These are phyloP conservation scores for Talaromyces sp. DNA, from an alignment of 2,329 filamentous ascomycete species.

Conservation along the genomic window DNA sequence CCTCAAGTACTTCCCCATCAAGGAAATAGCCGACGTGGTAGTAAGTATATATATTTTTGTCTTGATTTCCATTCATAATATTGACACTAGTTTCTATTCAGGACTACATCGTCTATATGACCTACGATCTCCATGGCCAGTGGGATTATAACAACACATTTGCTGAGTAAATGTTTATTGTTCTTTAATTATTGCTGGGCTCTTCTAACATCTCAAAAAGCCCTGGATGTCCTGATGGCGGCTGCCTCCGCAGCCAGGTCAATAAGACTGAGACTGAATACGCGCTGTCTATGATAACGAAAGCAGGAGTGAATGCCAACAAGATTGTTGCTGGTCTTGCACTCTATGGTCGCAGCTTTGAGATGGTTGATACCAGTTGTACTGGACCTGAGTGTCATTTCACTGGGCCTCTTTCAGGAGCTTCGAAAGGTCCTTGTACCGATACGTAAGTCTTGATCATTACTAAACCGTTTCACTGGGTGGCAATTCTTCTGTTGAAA, in stretches of 20 bases:
- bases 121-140: constrained; percentile 32
- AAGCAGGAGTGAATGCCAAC: constrained; percentile 27
- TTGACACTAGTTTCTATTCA: background rate
- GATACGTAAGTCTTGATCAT: background rate
- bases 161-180: background rate
- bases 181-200: background rate
- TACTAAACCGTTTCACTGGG: background rate
- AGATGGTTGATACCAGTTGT: background rate
- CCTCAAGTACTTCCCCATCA: constrained; percentile 25
- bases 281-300: constrained; percentile 27
- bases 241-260: constrained; percentile 33
- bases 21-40: constrained; percentile 19
- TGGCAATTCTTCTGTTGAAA: background rate
- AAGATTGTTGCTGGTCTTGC: constrained; percentile 8
- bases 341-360: background rate
- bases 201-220: background rate
- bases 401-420: background rate
- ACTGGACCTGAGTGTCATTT: background rate
- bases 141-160: constrained; percentile 22
- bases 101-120: constrained; percentile 36
- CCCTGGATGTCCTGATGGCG: constrained; percentile 19
- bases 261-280: constrained; percentile 33
- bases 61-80: background rate
- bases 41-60: background rate
- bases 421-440: background rate